Evolutionary conservation across 257 asterid genomes (phyloP), one percentile per base, ranked within the genome.

Genomic region (Solanum medicagineum): DNA sequence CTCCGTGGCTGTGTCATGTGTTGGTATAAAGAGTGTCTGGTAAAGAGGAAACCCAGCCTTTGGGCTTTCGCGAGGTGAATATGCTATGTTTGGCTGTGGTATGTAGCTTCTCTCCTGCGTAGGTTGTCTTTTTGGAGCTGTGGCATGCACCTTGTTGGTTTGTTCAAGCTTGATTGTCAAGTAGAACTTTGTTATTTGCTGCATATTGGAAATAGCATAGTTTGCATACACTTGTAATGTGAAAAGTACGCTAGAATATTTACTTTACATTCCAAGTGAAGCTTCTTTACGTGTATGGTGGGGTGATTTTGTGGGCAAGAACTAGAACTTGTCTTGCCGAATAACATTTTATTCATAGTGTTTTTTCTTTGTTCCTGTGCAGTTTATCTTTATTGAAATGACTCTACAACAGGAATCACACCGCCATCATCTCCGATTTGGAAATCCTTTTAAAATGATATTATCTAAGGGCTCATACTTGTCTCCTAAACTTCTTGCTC

Each of bases 361-460:
- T 47, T 51, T 75, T 49, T 24, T 51, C 20, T 83, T 69, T 66
- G 36, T 84, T 83, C 68, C 45, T 79, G 4, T 87, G 93, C 91
- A 91, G 97, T 86, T 89, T 81, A 81, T 81, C 56, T 24, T 24
- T 70, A 60, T 53, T 29, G 3, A 88, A 69, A 96, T 96, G 99
- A 93, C 94, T 86, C 92, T 91, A 51, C 88, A 93, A 86, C 97
- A 93, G 83, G 97, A 89, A 77, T 93, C 95, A 12, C 96, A 84
- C 87, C 90, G 91, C 85, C 92, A 92, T 10, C 91, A 89, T 29
- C 91, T 93, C 69, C 91, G 92, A 36, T 93, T 93, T 36, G 98
- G 99, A 84, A 96, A 94, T 86, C 98, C 99, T 13, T 91, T 96
- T 88, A 90, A 93, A 45, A 93, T 84, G 95, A 88, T 90, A 29